These are phyloP conservation scores for Yarrowia phangngaensis DNA, from an alignment of 805 yeast genomes.

Conservation along the genomic window DNA sequence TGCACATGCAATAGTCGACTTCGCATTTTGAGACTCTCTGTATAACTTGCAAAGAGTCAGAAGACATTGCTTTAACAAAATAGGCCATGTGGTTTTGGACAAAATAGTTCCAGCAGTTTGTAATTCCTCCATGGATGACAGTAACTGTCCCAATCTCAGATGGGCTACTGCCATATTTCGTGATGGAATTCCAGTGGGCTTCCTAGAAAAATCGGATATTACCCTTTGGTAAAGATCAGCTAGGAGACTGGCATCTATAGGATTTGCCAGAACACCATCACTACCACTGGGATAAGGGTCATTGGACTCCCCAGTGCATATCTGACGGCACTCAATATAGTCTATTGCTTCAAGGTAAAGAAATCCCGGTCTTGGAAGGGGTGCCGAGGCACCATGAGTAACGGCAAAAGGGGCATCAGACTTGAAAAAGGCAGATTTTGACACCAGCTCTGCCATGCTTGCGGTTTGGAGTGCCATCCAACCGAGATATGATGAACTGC, in stretches of 20 bases:
- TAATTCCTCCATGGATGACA: constrained; percentile 9
- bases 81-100: constrained; percentile 9
- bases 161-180: constrained; percentile 19
- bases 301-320: not conserved
- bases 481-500: constrained; percentile 35
- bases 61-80: constrained; percentile 15
- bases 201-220: constrained; percentile 10
- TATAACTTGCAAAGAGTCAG: constrained; percentile 4
- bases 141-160: constrained; percentile 8
- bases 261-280: not conserved
- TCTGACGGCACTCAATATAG: constrained; percentile 4
- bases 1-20: constrained; percentile 18
- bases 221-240: constrained; percentile 13
- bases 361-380: constrained; percentile 14
- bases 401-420: constrained; percentile 10
- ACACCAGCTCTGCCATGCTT: constrained; percentile 49
- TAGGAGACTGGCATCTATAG: not conserved
- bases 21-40: constrained; percentile 6
- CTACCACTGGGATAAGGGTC: no score
- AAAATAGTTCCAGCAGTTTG: constrained; percentile 18
- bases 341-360: constrained; percentile 10
- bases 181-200: not conserved
- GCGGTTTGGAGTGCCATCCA: constrained; percentile 66
- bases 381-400: constrained; percentile 12
- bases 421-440: constrained; percentile 11